Base-by-base conservation (phyloP, 345 rosid genomes). In the Eucalyptus cladocalyx region DNA sequence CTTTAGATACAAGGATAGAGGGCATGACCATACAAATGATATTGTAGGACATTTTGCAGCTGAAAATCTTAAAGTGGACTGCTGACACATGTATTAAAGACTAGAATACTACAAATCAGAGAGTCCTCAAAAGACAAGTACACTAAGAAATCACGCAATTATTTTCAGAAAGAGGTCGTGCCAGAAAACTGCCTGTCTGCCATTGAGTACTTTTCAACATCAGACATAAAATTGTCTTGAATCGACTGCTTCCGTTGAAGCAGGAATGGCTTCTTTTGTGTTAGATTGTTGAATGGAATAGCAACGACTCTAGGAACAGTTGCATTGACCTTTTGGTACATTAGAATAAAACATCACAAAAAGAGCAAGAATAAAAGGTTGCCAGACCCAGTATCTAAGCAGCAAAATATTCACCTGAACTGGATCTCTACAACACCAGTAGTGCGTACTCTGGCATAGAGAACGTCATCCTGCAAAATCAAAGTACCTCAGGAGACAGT, bases 341-440 rank as follows among this genome's bases (percentile, higher is more conserved):
- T 76, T 40, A 76, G 85, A 76, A 40, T 40, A 21, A 21, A 40
- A 21, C 24, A 40, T 76, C 28, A 23, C 24, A 40, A 21, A 76
- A 76, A 76, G 47, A 37, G 47, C 30, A 1, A 76, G 83, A 76
- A 76, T 76, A 76, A 76, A 76, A 37, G 17, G 85, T 76, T 11
- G 85, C 19, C 60, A 87, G 30, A 47, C 83, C 65, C 58, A 58
- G 28, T 76, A 43, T 21, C 28, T 19, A 40, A 37, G 83, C 47
- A 76, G 28, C 2, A 76, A 76, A 37, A 40, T 87, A 86, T 89
- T 93, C 93, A 98, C 99, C 99, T 97, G 97, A 98, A 98, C 91
- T 98, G 99, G 91, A 98, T 97, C 94, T 97, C 99, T 80, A 98
- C 99, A 19, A 98, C 99, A 89, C 99, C 99, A 86, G 99, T 96